Conservation (phyloP, 2,329 filamentous ascomycete species). For the Aspergillus novofumigatus region DNA sequence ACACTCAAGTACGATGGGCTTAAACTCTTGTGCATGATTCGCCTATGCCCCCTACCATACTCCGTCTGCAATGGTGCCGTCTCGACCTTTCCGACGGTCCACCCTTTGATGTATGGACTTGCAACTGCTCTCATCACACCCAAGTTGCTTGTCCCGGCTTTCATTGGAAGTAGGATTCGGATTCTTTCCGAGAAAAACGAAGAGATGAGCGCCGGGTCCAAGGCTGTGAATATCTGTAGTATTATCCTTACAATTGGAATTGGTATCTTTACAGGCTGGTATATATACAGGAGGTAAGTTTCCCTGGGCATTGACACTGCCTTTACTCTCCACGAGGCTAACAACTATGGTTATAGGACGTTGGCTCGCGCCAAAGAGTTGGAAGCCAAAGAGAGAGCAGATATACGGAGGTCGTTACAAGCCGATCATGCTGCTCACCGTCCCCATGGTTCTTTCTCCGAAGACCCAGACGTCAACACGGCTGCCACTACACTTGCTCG, state of each 20-base stretch:
- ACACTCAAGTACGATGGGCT: conserved; percentile 88
- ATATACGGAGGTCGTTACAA: conserved; percentile 33
- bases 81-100: conserved; percentile 85
- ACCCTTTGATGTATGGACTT: conserved; percentile 68
- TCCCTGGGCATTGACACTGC: neutral
- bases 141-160: conserved; percentile 87
- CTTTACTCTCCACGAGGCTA: neutral
- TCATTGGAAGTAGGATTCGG: conserved; percentile 81
- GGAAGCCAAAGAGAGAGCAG: conserved; percentile 44
- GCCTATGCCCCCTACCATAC: conserved; percentile 88
- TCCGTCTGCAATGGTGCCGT: conserved; percentile 91
- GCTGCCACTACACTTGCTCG: conserved; percentile 38
- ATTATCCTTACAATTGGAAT: conserved; percentile 69
- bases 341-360: conserved; percentile 30
- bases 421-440: conserved; percentile 33
- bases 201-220: conserved; percentile 74
- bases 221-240: conserved; percentile 76
- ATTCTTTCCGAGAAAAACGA: conserved; percentile 77
- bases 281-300: conserved; percentile 70
- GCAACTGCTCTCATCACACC: conserved; percentile 80
- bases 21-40: conserved; percentile 83
- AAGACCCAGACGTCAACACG: conserved; percentile 38
- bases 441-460: conserved; percentile 31
- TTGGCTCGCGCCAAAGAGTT: conserved; percentile 47
- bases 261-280: conserved; percentile 70